These are phyloP conservation scores for Rubia peregrina DNA, from an alignment of 305 asterid species.

Conservation along the genomic window DNA sequence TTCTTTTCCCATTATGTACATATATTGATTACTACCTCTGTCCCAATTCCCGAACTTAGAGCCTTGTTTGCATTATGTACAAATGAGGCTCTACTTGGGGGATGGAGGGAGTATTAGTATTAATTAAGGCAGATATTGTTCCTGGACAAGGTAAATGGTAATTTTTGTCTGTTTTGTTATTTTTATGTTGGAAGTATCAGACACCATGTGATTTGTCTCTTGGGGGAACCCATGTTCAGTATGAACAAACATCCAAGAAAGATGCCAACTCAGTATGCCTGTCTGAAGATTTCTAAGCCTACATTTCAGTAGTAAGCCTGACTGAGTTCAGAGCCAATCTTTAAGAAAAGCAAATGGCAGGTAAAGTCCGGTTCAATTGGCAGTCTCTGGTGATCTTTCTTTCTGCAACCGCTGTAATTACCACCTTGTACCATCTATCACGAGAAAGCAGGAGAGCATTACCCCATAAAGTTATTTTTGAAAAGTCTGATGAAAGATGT, in stretches of 20 bases:
- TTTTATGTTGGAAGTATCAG: background rate
- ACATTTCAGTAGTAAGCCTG: background rate
- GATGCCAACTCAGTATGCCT: slow-evolving; percentile 5
- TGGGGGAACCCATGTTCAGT: background rate
- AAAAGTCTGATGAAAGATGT: slow-evolving; percentile 18
- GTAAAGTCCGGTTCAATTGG: slow-evolving; percentile 13
- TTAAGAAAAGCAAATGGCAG: slow-evolving; percentile 11
- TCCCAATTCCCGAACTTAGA: background rate
- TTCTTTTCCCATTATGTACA: background rate
- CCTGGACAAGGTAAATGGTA: background rate
- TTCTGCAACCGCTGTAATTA: slow-evolving; percentile 11
- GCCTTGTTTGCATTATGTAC: background rate
- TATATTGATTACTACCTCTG: background rate
- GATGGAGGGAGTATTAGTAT: background rate
- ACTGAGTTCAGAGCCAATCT: background rate
- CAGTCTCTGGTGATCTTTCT: slow-evolving; percentile 22
- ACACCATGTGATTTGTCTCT: background rate
- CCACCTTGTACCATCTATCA: slow-evolving; percentile 16
- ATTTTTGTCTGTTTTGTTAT: background rate
- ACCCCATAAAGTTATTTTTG: background rate
- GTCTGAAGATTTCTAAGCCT: background rate
- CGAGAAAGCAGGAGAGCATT: slow-evolving; percentile 7
- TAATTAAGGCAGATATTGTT: background rate
- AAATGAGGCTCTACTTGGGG: background rate
- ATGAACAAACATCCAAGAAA: slow-evolving; percentile 6